phyloP scores from a whole-genome alignment of 2,329 filamentous ascomycete genomes.

The Cladobotryum mycophilum region DNA sequence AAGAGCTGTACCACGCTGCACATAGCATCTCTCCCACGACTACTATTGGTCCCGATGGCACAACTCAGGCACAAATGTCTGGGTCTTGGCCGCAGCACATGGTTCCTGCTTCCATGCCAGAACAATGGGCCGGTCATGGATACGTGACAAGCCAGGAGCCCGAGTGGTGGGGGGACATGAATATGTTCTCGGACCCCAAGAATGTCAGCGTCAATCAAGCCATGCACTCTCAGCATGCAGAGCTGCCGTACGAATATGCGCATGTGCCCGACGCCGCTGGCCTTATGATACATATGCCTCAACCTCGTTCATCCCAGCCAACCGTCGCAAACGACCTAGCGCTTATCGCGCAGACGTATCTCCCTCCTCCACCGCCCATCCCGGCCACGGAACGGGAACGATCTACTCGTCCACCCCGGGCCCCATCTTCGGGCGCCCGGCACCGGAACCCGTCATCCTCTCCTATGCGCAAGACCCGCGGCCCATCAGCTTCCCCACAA shows the following conservation, averaged over 20 bases:
- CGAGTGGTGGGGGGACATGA: constrained; percentile 19
- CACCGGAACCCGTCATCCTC: constrained; percentile 33
- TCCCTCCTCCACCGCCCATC: constrained; percentile 27
- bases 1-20: constrained; percentile 19
- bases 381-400: constrained; percentile 24
- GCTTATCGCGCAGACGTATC: constrained; percentile 29
- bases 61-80: constrained; percentile 13
- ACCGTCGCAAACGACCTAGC: constrained; percentile 31
- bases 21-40: neutral
- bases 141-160: constrained; percentile 23
- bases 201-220: constrained; percentile 34
- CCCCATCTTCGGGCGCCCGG: constrained; percentile 48
- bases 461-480: constrained; percentile 37
- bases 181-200: constrained; percentile 23
- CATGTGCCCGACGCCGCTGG: constrained; percentile 28
- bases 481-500: constrained; percentile 34
- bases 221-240: constrained; percentile 35
- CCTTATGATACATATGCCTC: constrained; percentile 51
- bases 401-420: constrained; percentile 42
- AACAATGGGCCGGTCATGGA: constrained; percentile 20
- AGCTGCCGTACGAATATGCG: constrained; percentile 36
- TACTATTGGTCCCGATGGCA: neutral
- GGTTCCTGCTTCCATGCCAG: constrained; percentile 16
- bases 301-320: constrained; percentile 31
- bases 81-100: constrained; percentile 16